A percentile compares a stretch with the other conserved stretches of the same genome.
phyloP scores from a whole-genome alignment of 1,284 basidiomycete genomes.

The Puccinia sorghi region DNA sequence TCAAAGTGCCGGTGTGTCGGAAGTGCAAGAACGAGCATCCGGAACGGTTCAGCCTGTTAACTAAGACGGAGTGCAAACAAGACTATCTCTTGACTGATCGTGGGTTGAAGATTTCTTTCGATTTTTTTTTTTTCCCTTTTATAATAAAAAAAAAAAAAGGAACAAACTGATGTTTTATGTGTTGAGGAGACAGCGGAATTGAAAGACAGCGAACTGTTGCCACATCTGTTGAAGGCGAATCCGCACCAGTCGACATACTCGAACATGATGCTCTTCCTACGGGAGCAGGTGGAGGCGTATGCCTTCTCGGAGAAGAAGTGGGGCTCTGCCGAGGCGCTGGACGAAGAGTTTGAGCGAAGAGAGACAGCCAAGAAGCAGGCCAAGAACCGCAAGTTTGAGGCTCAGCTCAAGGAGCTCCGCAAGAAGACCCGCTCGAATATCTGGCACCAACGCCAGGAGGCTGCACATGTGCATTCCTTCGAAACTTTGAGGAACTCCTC shows the following conservation, averaged over 20 bases:
- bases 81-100: conserved; percentile 62
- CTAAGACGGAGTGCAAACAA: conserved; percentile 98
- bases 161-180: not conserved
- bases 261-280: conserved; percentile 99
- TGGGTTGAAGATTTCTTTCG: too few relatives aligned
- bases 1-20: conserved; percentile 80
- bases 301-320: conserved; percentile 86
- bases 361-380: conserved; percentile 81
- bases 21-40: conserved; percentile 83
- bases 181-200: conserved; percentile 70
- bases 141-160: too few relatives aligned
- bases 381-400: conserved; percentile 89
- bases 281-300: conserved; percentile 91
- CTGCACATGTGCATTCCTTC: conserved; percentile 81
- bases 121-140: too few relatives aligned
- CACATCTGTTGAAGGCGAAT: conserved; percentile 92
- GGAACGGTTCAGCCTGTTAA: conserved; percentile 89
- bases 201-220: conserved; percentile 84
- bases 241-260: conserved; percentile 95
- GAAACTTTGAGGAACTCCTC: conserved; percentile 64
- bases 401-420: conserved; percentile 76
- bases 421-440: conserved; percentile 81
- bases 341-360: conserved; percentile 80
- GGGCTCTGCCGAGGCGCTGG: conserved; percentile 88
- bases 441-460: conserved; percentile 82